Base-by-base conservation (phyloP, 1,284 basidiomycete species). In the Ceratobasidium papillatum region DNA sequence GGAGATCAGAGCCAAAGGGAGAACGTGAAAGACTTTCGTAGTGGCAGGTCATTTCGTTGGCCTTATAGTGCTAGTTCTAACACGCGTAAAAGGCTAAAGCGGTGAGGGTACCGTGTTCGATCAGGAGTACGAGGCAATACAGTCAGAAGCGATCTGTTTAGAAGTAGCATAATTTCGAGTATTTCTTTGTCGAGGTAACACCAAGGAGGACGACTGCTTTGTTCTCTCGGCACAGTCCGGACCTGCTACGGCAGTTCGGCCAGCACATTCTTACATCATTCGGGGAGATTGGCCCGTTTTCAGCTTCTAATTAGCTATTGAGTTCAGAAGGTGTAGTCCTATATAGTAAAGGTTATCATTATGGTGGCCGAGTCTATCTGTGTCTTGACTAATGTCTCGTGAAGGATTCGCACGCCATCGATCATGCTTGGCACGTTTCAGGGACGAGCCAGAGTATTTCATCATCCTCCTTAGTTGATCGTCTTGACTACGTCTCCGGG, bases 401-500 rank as follows among this genome's bases (percentile, higher is more conserved):
- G 32, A 32, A 11, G 11, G 17, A 30, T 32, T 58, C 27, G 56
- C 58, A 59, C 58, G 34, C 3, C 5, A 19, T 1, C n/a, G n/a
- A n/a, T n/a, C 19, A 4, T 38, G 7, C 32, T 59, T 56, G 58
- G 36, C 36, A 34, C 58, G 58, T 36, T 61, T 61, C 36, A 25
- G n/a, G 47, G 9, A 8, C 52, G 8, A 56, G 51, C 51, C 25
- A 52, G 2, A 17, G 22, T 9, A 61, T 61, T 61, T 61, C 36
- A 61, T 61, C 38, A 64, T 49, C 27, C 27, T 25, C 62, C 62
- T 17, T 49, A 25, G 62, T 64, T 64, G 62, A 64, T 64, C 43
- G 22, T 41, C 36, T 64, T 41, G 43, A 64, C 62, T 22, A 64
- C 62, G 27, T n/a, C 61, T 64, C 45, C 17, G 19, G 17, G 7